phyloP scores from a whole-genome alignment of 2,329 filamentous ascomycete species.

The Fusarium austroafricanum region DNA sequence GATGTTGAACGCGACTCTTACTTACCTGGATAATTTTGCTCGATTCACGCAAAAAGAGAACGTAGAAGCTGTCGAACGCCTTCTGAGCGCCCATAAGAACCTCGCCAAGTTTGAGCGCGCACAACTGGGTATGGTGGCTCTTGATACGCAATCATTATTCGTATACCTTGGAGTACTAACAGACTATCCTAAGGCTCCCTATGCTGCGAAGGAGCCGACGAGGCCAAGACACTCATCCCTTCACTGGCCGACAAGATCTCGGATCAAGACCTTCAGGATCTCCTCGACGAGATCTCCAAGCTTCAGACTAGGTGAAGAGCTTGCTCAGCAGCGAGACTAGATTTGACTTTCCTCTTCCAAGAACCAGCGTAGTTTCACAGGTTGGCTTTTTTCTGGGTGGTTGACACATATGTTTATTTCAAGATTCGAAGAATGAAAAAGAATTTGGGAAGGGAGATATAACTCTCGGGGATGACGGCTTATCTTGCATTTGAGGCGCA shows the following conservation, averaged over 20 bases:
- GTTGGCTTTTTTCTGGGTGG: constrained; percentile 22
- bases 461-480: constrained; percentile 11
- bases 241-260: constrained; percentile 89
- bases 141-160: neutral
- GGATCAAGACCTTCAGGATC: constrained; percentile 86
- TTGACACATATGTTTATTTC: constrained; percentile 15
- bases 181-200: constrained; percentile 74
- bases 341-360: neutral
- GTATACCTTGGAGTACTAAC: neutral
- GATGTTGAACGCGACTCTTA: constrained; percentile 86
- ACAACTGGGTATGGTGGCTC: constrained; percentile 77
- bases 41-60: constrained; percentile 97
- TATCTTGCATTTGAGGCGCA: constrained; percentile 48
- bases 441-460: constrained; percentile 11
- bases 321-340: neutral
- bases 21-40: constrained; percentile 94
- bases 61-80: constrained; percentile 90
- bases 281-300: constrained; percentile 92
- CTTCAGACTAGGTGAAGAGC: constrained; percentile 61
- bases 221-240: constrained; percentile 96
- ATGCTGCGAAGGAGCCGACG: constrained; percentile 91
- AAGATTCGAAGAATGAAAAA: constrained; percentile 23
- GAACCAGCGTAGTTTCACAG: constrained; percentile 14
- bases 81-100: constrained; percentile 82
- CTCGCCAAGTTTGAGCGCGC: constrained; percentile 93